Evolutionary conservation across 352 stramenopile species (phyloP).

Genomic region (Elongisporangium anandrum): DNA sequence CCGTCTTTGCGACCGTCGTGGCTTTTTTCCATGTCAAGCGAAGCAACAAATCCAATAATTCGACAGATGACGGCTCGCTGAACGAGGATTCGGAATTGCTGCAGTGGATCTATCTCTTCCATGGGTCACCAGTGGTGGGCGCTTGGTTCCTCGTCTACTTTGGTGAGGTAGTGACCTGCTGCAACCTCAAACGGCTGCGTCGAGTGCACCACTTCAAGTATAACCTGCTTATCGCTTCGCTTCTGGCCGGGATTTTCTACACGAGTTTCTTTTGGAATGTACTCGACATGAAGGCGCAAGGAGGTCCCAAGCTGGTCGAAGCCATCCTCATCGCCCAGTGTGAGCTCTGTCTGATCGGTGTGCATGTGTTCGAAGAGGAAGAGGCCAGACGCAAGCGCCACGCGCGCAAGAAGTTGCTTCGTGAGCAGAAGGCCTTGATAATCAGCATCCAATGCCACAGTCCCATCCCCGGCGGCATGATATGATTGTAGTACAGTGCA

Average conservation of each 20-base stretch:
- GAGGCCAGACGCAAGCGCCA: slow-evolving; percentile 54
- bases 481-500: background rate
- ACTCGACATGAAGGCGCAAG: slow-evolving; percentile 58
- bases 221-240: slow-evolving; percentile 66
- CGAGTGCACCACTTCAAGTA: slow-evolving; percentile 81
- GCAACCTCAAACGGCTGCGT: slow-evolving; percentile 68
- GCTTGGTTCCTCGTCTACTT: slow-evolving; percentile 80
- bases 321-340: slow-evolving; percentile 57
- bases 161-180: slow-evolving; percentile 72
- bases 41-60: background rate
- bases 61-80: slow-evolving; percentile 32
- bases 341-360: slow-evolving; percentile 60
- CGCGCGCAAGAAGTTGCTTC: slow-evolving; percentile 46
- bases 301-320: slow-evolving; percentile 51
- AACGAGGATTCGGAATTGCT: slow-evolving; percentile 71
- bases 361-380: slow-evolving; percentile 70
- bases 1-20: slow-evolving; percentile 71
- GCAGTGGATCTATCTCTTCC: slow-evolving; percentile 71
- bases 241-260: slow-evolving; percentile 54
- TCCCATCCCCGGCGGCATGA: background rate
- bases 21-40: slow-evolving; percentile 38
- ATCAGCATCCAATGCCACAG: background rate
- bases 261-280: slow-evolving; percentile 40
- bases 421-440: slow-evolving; percentile 24
- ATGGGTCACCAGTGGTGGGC: slow-evolving; percentile 51